Evolutionary conservation across 1,139 yeast genomes (phyloP), one percentile per base, ranked within the genome.

Genomic region (Candida sanyaensis): DNA sequence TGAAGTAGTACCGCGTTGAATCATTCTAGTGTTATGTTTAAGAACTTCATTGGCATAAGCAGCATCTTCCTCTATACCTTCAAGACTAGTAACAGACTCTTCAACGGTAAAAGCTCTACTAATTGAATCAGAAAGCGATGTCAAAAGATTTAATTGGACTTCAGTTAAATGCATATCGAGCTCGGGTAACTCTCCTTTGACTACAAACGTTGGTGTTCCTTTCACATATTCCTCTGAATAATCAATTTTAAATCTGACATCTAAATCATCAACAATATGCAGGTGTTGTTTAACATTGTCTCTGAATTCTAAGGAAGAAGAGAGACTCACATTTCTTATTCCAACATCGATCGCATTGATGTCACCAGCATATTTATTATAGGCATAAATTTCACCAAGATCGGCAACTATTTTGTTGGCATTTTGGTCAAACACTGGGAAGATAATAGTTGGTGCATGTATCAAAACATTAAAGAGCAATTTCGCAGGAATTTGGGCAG

Each of bases 321-420:
- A 66, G 31, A 92, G 66, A 48, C 78, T 80, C 8, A 92, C 84
- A 42, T 89, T 83, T 37, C 93, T 72, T 23, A 95, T 72, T 1
- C 97, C 96, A 8, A 90, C 85, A 43, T 83, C 56, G 4, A 61
- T 47, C 5, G 45, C 48, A 27, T 48, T 47, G 5, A 41, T 37
- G 3, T 47, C 55, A 7, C 42, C 58, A 2, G 61, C 58, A 59
- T 90, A 90, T 10, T 68, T 66, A 63, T 92, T 93, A 4, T 77
- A 71, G 24, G 92, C 83, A 58, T 79, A 87, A 9, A 93, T 69
- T 62, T 93, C 97, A 52, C 99, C 99, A 48, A 92, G 73, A 57
- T 88, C 83, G 5, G 88, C 81, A 1, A 86, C 83, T 26, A 93
- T 64, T 27, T 78, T 73, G 59, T 93, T 93, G 0, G 70, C 66